A percentile compares a stretch with the other conserved stretches of the same genome.
phyloP scores from a whole-genome alignment of 2,329 filamentous ascomycete genomes.

The Fusarium marasasianum region DNA sequence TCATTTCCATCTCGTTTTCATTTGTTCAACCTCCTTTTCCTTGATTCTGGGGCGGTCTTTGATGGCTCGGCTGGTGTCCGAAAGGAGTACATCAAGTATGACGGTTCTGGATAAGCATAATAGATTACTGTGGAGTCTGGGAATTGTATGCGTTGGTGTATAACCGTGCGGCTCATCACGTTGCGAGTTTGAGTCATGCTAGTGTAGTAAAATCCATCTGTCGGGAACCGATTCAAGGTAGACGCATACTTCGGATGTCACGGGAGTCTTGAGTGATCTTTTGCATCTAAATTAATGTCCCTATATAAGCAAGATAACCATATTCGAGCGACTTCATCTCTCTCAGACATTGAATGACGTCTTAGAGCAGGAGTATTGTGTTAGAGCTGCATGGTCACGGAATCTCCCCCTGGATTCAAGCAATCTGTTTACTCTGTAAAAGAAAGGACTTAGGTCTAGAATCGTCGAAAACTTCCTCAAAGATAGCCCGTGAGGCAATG shows the following conservation, averaged over 20 bases:
- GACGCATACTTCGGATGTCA: background rate
- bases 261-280: background rate
- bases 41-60: background rate
- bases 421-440: background rate
- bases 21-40: background rate
- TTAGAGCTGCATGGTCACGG: background rate
- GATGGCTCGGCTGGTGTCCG: background rate
- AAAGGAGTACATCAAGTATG: background rate
- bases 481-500: background rate
- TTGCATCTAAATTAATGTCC: background rate
- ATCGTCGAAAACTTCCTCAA: background rate
- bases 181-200: background rate
- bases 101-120: background rate
- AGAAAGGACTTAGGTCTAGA: no score
- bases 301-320: rapidly evolving
- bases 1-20: background rate
- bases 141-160: background rate
- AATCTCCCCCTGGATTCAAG: background rate
- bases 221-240: no score
- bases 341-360: background rate
- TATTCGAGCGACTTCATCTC: background rate
- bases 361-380: background rate
- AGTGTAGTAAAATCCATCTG: background rate
- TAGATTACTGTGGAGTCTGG: background rate
- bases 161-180: background rate